A percentile compares a stretch with the other conserved stretches of the same genome.
Evolutionary conservation across 768 basidiomycete genomes (phyloP).

Genomic region (Kwoniella dejecticola): DNA sequence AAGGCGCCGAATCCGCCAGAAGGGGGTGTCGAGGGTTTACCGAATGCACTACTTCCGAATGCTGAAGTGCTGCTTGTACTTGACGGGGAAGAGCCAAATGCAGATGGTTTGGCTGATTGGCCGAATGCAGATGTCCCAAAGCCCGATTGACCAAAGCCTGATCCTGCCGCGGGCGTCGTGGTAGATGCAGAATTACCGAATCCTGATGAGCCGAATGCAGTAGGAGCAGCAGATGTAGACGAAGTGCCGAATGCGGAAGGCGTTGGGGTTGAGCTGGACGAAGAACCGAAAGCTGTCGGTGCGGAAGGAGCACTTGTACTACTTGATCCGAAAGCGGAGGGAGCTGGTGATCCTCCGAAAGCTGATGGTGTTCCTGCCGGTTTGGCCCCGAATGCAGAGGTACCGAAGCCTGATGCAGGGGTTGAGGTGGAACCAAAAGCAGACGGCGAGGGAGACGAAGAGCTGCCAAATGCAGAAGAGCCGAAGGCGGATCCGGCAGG

Average conservation of each 20-base stretch:
- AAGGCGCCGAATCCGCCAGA: conserved; percentile 23
- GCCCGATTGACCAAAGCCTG: conserved; percentile 29
- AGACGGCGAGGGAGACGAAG: conserved; percentile 12
- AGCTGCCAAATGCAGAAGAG: conserved; percentile 30
- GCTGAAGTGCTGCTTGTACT: conserved; percentile 13
- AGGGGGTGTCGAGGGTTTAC: conserved; percentile 1
- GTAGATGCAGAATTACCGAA: conserved; percentile 18
- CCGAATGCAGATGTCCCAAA: conserved; percentile 42
- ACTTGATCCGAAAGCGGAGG: conserved; percentile 33
- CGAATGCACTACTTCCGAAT: conserved; percentile 18
- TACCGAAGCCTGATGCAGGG: conserved; percentile 15
- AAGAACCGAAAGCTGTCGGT: conserved; percentile 15
- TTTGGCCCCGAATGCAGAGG: conserved; percentile 30
- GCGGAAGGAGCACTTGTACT: conserved; percentile 14
- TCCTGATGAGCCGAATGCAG: conserved; percentile 26
- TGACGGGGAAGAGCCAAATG: conserved; percentile 13
- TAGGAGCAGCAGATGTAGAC: conserved; percentile 22
- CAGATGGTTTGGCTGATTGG: conserved; percentile 25
- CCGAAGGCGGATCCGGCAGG: conserved; percentile 24
- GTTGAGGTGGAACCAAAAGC: conserved; percentile 21
- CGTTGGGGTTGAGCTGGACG: not conserved
- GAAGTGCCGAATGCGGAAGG: conserved; percentile 26
- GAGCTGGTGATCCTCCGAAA: conserved; percentile 13
- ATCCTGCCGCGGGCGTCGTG: conserved; percentile 15
- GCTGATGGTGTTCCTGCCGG: conserved; percentile 16